Base-by-base conservation (phyloP, 2,329 filamentous ascomycete genomes). In the Aspergillus intermedius region DNA sequence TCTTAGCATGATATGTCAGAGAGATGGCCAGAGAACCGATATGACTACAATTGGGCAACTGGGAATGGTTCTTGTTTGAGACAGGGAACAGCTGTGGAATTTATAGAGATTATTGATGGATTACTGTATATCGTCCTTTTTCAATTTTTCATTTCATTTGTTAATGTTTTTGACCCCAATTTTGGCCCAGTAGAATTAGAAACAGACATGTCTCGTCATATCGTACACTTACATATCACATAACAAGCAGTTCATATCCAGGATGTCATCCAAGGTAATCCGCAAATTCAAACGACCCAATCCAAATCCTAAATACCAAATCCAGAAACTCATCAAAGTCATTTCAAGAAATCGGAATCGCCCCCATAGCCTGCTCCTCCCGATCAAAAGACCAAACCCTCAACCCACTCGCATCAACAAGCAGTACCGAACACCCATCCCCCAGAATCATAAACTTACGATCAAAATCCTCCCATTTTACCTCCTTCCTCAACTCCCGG, bases 341-440 rank as follows among this genome's bases (percentile, higher is more conserved):
- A 40, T 12, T 19, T 19, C 17, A 40, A 19, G 10, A 22, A 40
- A 40, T 21, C 9, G 42, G 42, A 21, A 21, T n/a, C 19, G 39
- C 28, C 32, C 39, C 32, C n/a, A 30, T 23, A 2, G 34, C 37
- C 12, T 30, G 44, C 5, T 28, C 39, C 3, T 28, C 41, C 45
- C 51, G 54, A 40, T 59, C 50, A 47, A 66, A 63, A 37, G 47
- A 57, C 61, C 58, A 65, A 4, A 60, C 48, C 41, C 50, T 50
- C 35, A 56, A 15, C 13, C 54, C 55, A 8, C 15, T 19, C 10
- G 37, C 15, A 40, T 40, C 37, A 19, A 40, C 37, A 15, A 40
- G 10, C 15, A 40, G 17, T 7, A 22, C 15, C 15, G 37, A 19
- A 19, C 19, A 12, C 7, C 48, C 45, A 48, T 55, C 48, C 4